Percentiles rank a stretch among this genome's conserved stretches.
These are phyloP conservation scores for Alternaria postmessia DNA, from an alignment of 2,329 filamentous ascomycete species.

Conservation along the genomic window DNA sequence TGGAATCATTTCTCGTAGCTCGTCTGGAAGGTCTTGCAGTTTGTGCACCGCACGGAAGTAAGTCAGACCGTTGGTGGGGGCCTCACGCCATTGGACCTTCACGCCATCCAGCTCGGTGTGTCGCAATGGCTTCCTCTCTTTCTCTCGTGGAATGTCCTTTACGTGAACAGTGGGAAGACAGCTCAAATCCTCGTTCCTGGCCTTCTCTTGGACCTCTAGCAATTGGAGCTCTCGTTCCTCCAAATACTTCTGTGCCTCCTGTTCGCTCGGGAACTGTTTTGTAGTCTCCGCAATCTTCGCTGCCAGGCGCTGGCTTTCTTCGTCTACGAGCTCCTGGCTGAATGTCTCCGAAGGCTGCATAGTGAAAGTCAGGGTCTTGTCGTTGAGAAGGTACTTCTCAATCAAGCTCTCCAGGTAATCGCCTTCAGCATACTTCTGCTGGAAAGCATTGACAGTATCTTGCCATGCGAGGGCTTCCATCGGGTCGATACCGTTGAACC, in stretches of 20 bases:
- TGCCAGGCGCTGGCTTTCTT: constrained; percentile 79
- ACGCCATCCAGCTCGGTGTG: constrained; percentile 67
- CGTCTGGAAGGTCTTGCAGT: constrained; percentile 80
- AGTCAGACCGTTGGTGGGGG: constrained; percentile 92
- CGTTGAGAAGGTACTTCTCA: constrained; percentile 88
- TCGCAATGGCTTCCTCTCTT: constrained; percentile 74
- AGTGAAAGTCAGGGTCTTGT: constrained; percentile 88
- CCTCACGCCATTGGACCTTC: constrained; percentile 87
- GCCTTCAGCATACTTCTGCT: constrained; percentile 75
- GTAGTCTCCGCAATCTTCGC: constrained; percentile 76
- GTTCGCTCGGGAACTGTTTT: constrained; percentile 72
- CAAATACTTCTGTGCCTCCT: constrained; percentile 75
- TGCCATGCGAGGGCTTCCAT: constrained; percentile 94
- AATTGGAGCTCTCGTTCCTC: constrained; percentile 81
- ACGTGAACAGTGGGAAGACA: constrained; percentile 89
- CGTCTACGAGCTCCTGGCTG: constrained; percentile 74
- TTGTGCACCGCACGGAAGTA: constrained; percentile 92
- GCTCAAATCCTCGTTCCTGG: constrained; percentile 83
- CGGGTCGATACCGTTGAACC: constrained; percentile 95
- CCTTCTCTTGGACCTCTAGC: constrained; percentile 81
- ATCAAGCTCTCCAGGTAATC: constrained; percentile 84
- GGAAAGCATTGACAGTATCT: constrained; percentile 83
- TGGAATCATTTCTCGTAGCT: constrained; percentile 83
- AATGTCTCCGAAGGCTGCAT: constrained; percentile 87
- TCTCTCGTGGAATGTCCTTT: constrained; percentile 82